Evolutionary conservation across 371 early-diverging fungal genomes (phyloP).

Genomic region (Mucor indicus): DNA sequence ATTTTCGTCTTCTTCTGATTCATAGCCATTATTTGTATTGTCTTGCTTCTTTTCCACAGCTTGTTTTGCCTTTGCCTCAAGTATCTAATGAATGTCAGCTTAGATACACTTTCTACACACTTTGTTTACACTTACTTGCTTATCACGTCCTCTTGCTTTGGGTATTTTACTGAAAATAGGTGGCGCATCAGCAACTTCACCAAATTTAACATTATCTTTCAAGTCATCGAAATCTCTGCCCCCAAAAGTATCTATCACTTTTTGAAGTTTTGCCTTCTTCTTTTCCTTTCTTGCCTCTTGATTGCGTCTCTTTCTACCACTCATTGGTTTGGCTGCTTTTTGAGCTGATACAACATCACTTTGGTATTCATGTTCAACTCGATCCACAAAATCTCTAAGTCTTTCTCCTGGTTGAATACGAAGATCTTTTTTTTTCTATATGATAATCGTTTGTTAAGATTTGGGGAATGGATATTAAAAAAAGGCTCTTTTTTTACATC

Average conservation of each 20-base stretch:
- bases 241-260: constrained; percentile 29
- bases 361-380: constrained; percentile 40
- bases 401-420: constrained; percentile 42
- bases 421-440: constrained; percentile 18
- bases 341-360: constrained; percentile 23
- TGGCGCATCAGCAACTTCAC: constrained; percentile 58
- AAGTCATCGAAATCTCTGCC: constrained; percentile 54
- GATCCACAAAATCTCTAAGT: constrained; percentile 34
- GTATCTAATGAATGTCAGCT: constrained; percentile 4
- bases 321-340: constrained; percentile 30
- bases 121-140: constrained; percentile 23
- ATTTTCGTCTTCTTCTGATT: constrained; percentile 44
- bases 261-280: constrained; percentile 33
- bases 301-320: constrained; percentile 35
- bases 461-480: neutral
- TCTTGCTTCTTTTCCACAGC: constrained; percentile 18
- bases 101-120: neutral
- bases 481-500: neutral
- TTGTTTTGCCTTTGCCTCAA: constrained; percentile 26
- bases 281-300: constrained; percentile 45
- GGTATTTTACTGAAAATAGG: constrained; percentile 46
- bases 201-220: constrained; percentile 53
- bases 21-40: constrained; percentile 28
- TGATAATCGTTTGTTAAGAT: too few relatives aligned
- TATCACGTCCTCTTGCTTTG: constrained; percentile 45